Percentiles rank a stretch among this genome's conserved stretches.
Evolutionary conservation across 1,284 basidiomycete genomes (phyloP).

Genomic region (Apiotrichum gracile): DNA sequence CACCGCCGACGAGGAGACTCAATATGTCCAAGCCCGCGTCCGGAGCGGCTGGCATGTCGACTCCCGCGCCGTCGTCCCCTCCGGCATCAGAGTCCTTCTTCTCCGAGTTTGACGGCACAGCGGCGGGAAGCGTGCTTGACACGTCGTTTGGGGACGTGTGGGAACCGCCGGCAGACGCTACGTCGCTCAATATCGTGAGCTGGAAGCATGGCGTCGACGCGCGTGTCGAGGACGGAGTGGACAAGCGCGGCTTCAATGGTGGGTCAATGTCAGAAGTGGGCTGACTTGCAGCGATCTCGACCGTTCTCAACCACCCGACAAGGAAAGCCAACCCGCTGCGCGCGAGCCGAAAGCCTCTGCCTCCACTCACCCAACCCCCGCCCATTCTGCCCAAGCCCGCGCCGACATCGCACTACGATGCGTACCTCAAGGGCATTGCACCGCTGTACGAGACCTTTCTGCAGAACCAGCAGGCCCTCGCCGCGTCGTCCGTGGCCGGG

Average conservation of each 20-base stretch:
- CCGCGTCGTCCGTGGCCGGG: slow-evolving; percentile 8
- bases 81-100: slow-evolving; percentile 41
- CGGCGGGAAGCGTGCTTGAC: slow-evolving; percentile 34
- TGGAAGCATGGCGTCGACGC: slow-evolving; percentile 29
- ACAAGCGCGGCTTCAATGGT: slow-evolving; percentile 45
- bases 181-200: slow-evolving; percentile 39
- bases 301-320: slow-evolving; percentile 76
- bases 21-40: slow-evolving; percentile 27
- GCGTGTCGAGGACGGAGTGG: slow-evolving; percentile 31
- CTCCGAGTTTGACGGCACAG: slow-evolving; percentile 43
- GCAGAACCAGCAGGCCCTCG: slow-evolving; percentile 24
- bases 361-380: slow-evolving; percentile 59
- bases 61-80: slow-evolving; percentile 36
- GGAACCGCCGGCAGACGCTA: slow-evolving; percentile 26
- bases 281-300: slow-evolving; percentile 57
- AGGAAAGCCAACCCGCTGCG: slow-evolving; percentile 77
- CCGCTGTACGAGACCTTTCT: slow-evolving; percentile 64
- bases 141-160: slow-evolving; percentile 29
- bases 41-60: slow-evolving; percentile 1
- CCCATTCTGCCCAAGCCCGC: slow-evolving; percentile 58
- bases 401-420: slow-evolving; percentile 60
- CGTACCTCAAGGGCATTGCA: slow-evolving; percentile 66
- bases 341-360: slow-evolving; percentile 66
- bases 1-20: background rate
- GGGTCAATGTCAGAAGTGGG: background rate